These are phyloP conservation scores for Lentinula boryana DNA, from an alignment of 768 basidiomycete genomes.

Conservation along the genomic window DNA sequence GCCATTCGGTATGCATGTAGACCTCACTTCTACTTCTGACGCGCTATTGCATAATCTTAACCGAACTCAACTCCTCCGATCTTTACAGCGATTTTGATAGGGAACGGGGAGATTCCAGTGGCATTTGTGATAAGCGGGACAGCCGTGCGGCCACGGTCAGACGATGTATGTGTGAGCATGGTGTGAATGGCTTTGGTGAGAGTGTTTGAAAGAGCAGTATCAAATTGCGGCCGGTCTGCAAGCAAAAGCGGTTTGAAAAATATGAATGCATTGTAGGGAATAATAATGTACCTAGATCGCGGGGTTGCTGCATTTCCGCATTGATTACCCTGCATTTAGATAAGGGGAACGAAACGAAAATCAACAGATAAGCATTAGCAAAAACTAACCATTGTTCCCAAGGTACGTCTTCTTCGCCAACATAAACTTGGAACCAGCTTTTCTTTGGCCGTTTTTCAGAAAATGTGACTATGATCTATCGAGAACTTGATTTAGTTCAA, in stretches of 20 bases:
- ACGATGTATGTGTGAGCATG: conserved; percentile 75
- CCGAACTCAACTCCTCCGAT: conserved; percentile 32
- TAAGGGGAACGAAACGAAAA: neutral
- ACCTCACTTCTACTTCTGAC: no score
- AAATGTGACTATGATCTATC: conserved; percentile 65
- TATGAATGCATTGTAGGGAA: neutral
- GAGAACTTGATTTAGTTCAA: neutral
- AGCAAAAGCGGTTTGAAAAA: neutral
- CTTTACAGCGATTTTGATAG: conserved; percentile 61
- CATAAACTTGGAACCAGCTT: conserved; percentile 68
- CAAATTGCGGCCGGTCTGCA: conserved; percentile 44
- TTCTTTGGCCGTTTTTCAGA: conserved; percentile 75
- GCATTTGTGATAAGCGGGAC: conserved; percentile 81
- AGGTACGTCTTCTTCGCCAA: conserved; percentile 75
- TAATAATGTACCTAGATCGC: conserved; percentile 47
- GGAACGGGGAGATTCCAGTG: conserved; percentile 74
- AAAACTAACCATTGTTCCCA: conserved; percentile 77
- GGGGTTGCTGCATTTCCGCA: conserved; percentile 71
- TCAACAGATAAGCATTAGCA: neutral
- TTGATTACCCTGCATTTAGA: conserved; percentile 59
- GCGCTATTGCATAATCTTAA: neutral
- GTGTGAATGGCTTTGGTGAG: conserved; percentile 62
- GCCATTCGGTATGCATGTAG: no score
- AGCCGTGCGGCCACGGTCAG: conserved; percentile 64
- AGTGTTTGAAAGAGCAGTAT: conserved; percentile 50